Base-by-base conservation (phyloP, 768 basidiomycete species). In the Porphyrellus cyaneotinctus region DNA sequence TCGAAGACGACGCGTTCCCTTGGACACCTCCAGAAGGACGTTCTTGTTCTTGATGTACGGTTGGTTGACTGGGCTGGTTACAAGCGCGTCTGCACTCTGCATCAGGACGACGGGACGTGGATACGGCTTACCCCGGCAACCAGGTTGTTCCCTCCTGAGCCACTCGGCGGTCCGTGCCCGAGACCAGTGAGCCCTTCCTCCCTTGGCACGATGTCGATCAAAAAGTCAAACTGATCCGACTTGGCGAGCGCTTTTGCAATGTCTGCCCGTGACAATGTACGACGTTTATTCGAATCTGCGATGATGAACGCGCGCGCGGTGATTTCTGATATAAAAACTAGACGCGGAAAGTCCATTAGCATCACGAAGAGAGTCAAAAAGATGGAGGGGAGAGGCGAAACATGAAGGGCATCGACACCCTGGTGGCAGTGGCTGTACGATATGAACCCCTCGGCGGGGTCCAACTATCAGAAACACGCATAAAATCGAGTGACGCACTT, bases 261-360 rank as follows among this genome's bases (percentile, higher is more conserved):
- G 71, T 97, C 95, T 13, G 91, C 85, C 43, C 92, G 85, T 11
- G 92, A 94, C 18, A 97, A 78, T 3, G 95, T 97, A n/a, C 94
- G 87, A 24, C 95, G 87, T 70, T 97, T 97, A 73, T 94, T 90
- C 23, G 91, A 87, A 72, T 97, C 93, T 17, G 94, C 94, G 49
- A 97, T 84, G 56, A 95, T 88, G 78, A 92, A 98, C 3, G 95
- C 94, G 24, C 95, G 84, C 2, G 91, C 88, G 2, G 95, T 97
- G 57, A 99, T 90, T 72, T 99, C 95, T 42, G 93, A 81, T 51
- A 99, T 99, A 72, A 99, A 98, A 57, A 97, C 95, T 97, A 20
- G 18, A 11, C 7, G 44, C 17, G 3, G 26, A 9, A 36, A 4
- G 42, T 22, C 24, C 30, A 37, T 49, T 39, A 57, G 49, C 45